Evolutionary conservation across 495 filamentous ascomycete species (phyloP).

Genomic region (Penicillium parvum): DNA sequence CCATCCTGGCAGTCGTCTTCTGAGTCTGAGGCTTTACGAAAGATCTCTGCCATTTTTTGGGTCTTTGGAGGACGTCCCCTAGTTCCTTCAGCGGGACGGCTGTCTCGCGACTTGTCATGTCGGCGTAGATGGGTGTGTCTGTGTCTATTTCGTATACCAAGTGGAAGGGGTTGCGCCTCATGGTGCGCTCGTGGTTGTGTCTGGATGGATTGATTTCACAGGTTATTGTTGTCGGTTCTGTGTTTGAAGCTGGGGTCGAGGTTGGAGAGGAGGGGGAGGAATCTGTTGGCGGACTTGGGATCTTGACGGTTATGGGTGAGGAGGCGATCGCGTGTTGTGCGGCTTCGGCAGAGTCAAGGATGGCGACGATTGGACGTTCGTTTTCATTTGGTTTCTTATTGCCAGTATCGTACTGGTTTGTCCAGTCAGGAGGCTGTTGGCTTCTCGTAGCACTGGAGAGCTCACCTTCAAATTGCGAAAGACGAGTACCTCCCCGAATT

Average conservation of each 20-base stretch:
- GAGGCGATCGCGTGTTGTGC: conserved; percentile 31
- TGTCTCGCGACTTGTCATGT: conserved; percentile 21
- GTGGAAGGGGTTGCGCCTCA: conserved; percentile 33
- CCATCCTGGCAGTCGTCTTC: too few relatives aligned
- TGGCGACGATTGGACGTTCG: conserved; percentile 24
- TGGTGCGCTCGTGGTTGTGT: conserved; percentile 23
- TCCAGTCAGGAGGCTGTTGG: neutral
- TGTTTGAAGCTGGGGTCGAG: neutral
- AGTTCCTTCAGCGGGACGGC: conserved; percentile 26
- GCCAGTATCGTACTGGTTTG: conserved; percentile 12
- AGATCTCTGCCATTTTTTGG: conserved; percentile 14
- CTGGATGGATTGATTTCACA: conserved; percentile 24
- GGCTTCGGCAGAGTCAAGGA: conserved; percentile 34
- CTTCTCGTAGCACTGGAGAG: neutral
- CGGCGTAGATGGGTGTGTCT: conserved; percentile 16
- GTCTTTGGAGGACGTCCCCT: conserved; percentile 25
- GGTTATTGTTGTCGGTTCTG: conserved; percentile 8
- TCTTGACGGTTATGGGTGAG: conserved; percentile 28
- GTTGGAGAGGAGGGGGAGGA: conserved; percentile 1
- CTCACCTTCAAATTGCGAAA: conserved; percentile 68
- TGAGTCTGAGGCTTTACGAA: too few relatives aligned
- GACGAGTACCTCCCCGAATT: conserved; percentile 70
- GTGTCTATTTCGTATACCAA: conserved; percentile 14
- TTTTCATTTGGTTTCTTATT: conserved; percentile 9
- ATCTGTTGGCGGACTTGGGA: neutral